A percentile compares a stretch with the other conserved stretches of the same genome.
These are phyloP conservation scores for Iris pallida DNA, from an alignment of 116 monocot species.

Conservation along the genomic window DNA sequence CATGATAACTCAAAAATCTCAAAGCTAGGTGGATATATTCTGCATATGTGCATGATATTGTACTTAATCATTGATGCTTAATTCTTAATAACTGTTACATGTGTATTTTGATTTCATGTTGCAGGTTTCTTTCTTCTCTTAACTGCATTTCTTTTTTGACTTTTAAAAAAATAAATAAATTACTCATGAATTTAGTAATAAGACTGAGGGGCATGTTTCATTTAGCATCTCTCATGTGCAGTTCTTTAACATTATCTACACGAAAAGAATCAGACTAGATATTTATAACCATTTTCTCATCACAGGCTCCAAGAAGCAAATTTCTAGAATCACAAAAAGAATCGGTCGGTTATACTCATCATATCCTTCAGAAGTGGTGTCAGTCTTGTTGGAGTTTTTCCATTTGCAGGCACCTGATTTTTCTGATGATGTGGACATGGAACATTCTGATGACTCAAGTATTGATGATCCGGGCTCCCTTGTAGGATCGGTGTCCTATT, in stretches of 20 bases:
- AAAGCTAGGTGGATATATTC: no score
- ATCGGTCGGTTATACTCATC: constrained; percentile 55
- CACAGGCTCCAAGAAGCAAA: constrained; percentile 42
- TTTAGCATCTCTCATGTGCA: not conserved
- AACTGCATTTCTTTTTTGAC: not conserved
- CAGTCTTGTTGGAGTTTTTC: constrained; percentile 55
- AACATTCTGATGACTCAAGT: constrained; percentile 20
- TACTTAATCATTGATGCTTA: no score
- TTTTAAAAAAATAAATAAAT: no score
- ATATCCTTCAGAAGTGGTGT: constrained; percentile 64
- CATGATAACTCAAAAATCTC: no score
- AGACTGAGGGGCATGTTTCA: not conserved
- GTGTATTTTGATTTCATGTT: no score
- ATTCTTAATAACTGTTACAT: no score
- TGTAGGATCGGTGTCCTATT: constrained; percentile 17
- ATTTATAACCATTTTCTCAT: constrained; percentile 1
- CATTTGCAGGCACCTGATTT: constrained; percentile 29
- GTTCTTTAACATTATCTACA: not conserved
- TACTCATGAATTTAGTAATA: not conserved
- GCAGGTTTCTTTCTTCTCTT: not conserved
- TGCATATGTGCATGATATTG: no score
- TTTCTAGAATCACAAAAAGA: constrained; percentile 44
- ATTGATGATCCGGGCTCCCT: constrained; percentile 5
- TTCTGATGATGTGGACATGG: constrained; percentile 17
- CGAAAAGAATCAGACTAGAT: not conserved